Percentiles rank a stretch among this genome's conserved stretches.
Evolutionary conservation across 2,329 filamentous ascomycete genomes (phyloP).

Genomic region (Aureobasidium subglaciale): DNA sequence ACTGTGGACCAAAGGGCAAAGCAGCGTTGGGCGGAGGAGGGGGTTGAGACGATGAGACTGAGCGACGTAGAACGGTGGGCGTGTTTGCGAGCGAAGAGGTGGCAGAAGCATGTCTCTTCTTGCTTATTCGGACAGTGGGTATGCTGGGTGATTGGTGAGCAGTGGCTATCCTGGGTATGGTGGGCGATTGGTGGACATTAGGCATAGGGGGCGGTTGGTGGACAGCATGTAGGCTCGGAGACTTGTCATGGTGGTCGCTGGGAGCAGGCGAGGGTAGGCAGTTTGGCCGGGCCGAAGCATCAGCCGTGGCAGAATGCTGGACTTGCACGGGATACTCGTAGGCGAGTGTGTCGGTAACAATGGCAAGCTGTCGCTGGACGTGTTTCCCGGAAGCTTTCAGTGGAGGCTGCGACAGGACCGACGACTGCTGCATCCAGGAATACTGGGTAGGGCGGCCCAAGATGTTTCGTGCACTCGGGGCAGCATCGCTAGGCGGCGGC

Average conservation of each 20-base stretch:
- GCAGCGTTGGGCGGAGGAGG: neutral
- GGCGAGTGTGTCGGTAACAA: neutral
- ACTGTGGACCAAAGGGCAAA: neutral
- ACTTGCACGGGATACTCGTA: neutral
- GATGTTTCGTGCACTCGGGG: neutral
- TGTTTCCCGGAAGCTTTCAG: neutral
- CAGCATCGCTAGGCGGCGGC: neutral
- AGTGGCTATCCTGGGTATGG: neutral
- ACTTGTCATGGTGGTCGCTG: slow-evolving; percentile 8
- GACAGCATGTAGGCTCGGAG: neutral
- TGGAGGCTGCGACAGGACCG: neutral
- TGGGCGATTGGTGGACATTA: neutral
- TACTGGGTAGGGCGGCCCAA: neutral
- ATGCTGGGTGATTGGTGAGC: neutral
- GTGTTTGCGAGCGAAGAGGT: neutral
- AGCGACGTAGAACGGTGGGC: neutral
- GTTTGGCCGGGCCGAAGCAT: neutral
- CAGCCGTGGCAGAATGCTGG: neutral
- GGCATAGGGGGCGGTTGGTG: neutral
- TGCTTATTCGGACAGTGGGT: neutral
- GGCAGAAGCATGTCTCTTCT: neutral
- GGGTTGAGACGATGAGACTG: too few relatives aligned
- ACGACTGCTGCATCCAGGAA: slow-evolving; percentile 4
- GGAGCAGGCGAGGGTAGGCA: slow-evolving; percentile 14
- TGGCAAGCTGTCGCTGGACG: neutral